Evolutionary conservation across 2,329 filamentous ascomycete species (phyloP), one percentile per base, ranked within the genome.

Genomic region (Anthostomella pinea): DNA sequence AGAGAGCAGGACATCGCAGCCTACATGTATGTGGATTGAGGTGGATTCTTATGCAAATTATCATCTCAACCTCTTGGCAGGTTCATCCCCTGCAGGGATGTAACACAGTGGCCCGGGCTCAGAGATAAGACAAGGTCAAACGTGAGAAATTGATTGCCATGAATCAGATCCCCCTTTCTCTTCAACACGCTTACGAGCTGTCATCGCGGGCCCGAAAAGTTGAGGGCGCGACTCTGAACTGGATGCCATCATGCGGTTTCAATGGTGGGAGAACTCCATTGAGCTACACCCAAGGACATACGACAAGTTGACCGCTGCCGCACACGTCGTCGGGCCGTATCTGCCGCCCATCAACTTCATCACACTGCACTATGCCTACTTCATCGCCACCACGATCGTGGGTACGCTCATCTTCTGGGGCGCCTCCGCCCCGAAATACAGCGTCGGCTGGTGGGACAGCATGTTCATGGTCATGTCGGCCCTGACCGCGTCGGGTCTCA

Each of bases 401-500:
- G 68, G 67, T 33, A 79, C 79, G 10, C 46, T 76, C 39, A 70
- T 86, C 33, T 81, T 85, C 52, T 86, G 73, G 70, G 70, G 66
- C 7, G 67, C 72, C 1, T 77, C 76, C 1, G 67, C 66, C 2
- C 73, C 77, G 1, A 53, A 60, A 13, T 57, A 63, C 34, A 74
- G 67, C 44, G 66, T 86, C 32, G 60, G 63, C 29, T 87, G 81
- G 58, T 70, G 71, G 23, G 81, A 87, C 53, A 71, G 76, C n/a
- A 58, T 87, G 11, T 87, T 86, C 55, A 60, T 86, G 33, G 73
- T 75, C 33, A 69, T 81, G 25, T 83, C 77, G 37, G 80, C 81
- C 27, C 81, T 86, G 65, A 84, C 80, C 6, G 69, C 78, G 35
- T 75, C 81, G 6, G 83, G 83, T 0, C 64, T 87, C 38, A 86